A percentile compares a stretch with the other conserved stretches of the same genome.
Conservation (phyloP, 139 green algal species). For the Cymbomonas tetramitiformis region DNA sequence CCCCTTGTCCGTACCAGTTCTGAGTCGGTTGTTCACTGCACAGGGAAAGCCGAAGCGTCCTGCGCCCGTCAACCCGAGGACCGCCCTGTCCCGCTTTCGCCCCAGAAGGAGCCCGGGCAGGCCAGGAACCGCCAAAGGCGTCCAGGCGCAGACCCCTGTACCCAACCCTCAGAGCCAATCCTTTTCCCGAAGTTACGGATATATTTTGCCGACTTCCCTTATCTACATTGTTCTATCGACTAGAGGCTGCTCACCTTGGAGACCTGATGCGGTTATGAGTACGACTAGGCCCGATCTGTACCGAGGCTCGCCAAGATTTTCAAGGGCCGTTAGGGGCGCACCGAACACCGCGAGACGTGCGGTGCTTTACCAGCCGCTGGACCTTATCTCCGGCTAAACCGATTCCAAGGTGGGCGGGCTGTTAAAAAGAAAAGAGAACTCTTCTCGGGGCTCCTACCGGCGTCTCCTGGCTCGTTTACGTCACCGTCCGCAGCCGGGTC, state of each 20-base stretch:
- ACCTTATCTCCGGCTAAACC: slow-evolving; percentile 73
- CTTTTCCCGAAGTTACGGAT: slow-evolving; percentile 91
- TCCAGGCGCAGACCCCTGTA: slow-evolving; percentile 49
- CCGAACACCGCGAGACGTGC: slow-evolving; percentile 68
- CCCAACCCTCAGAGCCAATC: slow-evolving; percentile 85
- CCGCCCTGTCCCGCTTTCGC: slow-evolving; percentile 43
- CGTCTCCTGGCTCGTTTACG: slow-evolving; percentile 65
- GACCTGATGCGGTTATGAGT: slow-evolving; percentile 91
- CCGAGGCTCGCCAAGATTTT: slow-evolving; percentile 62
- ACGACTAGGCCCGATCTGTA: slow-evolving; percentile 64
- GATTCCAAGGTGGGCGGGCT: slow-evolving; percentile 68
- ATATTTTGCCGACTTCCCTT: slow-evolving; percentile 92
- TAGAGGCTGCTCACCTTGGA: slow-evolving; percentile 91
- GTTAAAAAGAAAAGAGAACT: slow-evolving; percentile 94
- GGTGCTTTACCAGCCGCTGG: slow-evolving; percentile 67
- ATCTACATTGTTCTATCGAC: slow-evolving; percentile 88
- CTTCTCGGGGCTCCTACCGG: slow-evolving; percentile 64
- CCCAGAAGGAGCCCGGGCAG: no score
- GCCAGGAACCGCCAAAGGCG: slow-evolving; percentile 40
- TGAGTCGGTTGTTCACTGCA: slow-evolving; percentile 74
- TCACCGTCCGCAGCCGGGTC: slow-evolving; percentile 66
- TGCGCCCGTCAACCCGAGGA: slow-evolving; percentile 40
- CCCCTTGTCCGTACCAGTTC: slow-evolving; percentile 88
- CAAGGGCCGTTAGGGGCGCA: slow-evolving; percentile 68
- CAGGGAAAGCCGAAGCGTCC: slow-evolving; percentile 49